A percentile compares a stretch with the other conserved stretches of the same genome.
Evolutionary conservation across 768 basidiomycete species (phyloP).

Genomic region (Kwoniella europaea): DNA sequence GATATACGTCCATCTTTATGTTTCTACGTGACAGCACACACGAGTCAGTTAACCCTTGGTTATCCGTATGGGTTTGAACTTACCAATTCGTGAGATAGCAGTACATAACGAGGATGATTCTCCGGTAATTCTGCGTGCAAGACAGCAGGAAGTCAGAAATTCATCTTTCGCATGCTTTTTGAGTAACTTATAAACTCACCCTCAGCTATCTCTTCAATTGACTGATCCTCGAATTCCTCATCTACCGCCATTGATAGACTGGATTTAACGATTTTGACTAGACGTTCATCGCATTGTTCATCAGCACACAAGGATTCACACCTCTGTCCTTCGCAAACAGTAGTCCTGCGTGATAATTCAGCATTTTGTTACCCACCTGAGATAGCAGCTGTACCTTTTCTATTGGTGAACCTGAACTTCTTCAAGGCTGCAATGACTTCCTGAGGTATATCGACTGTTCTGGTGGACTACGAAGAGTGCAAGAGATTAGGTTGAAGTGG

Average conservation of each 20-base stretch:
- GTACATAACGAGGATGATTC: constrained; percentile 81
- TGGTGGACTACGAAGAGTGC: constrained; percentile 24
- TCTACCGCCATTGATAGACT: constrained; percentile 81
- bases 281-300: no score
- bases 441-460: constrained; percentile 83
- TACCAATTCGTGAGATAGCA: constrained; percentile 78
- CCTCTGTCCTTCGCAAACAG: no score
- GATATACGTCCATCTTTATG: constrained; percentile 83
- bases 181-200: constrained; percentile 61
- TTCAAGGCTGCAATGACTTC: constrained; percentile 76
- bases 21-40: constrained; percentile 47
- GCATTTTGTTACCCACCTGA: constrained; percentile 39
- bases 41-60: neutral
- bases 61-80: constrained; percentile 9
- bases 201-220: constrained; percentile 83
- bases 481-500: neutral
- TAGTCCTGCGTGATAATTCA: no score
- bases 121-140: constrained; percentile 74
- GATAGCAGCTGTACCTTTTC: constrained; percentile 68
- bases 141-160: no score
- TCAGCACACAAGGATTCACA: no score
- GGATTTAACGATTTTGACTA: constrained; percentile 85
- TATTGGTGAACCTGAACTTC: constrained; percentile 78
- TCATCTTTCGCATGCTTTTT: neutral
- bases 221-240: constrained; percentile 75